A percentile compares a stretch with the other conserved stretches of the same genome.
phyloP scores from a whole-genome alignment of 2,329 filamentous ascomycete species.

The Spiromastix sp. region DNA sequence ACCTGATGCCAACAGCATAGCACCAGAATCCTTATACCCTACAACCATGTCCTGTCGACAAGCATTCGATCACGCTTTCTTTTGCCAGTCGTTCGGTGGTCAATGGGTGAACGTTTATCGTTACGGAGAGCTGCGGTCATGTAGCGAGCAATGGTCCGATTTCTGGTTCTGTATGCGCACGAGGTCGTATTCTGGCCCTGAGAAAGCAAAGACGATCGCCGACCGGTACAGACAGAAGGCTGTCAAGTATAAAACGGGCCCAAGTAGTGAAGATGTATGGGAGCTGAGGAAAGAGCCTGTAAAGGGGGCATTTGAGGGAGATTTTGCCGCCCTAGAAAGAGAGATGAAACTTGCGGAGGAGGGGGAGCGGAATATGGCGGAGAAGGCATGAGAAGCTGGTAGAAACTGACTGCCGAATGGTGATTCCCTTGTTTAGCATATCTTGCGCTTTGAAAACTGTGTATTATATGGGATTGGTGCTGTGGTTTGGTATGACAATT shows the following conservation, averaged over 20 bases:
- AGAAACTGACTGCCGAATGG: too few species aligned
- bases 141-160: constrained; percentile 78
- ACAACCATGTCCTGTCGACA: constrained; percentile 78
- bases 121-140: constrained; percentile 64
- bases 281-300: constrained; percentile 57
- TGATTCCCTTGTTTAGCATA: too few species aligned
- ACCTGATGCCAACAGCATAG: constrained; percentile 24
- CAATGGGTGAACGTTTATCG: constrained; percentile 91
- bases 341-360: constrained; percentile 34
- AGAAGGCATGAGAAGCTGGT: too few species aligned
- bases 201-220: constrained; percentile 50
- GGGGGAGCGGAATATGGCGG: constrained; percentile 1
- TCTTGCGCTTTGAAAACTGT: too few species aligned
- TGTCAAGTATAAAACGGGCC: constrained; percentile 54
- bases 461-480: too few species aligned
- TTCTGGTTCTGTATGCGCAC: constrained; percentile 98
- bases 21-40: constrained; percentile 63
- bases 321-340: constrained; percentile 33
- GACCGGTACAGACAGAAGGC: constrained; percentile 60
- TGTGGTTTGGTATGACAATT: too few species aligned
- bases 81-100: constrained; percentile 83
- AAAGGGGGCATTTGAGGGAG: constrained; percentile 36
- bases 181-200: constrained; percentile 49
- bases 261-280: constrained; percentile 89
- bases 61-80: constrained; percentile 87